phyloP scores from a whole-genome alignment of 208 protist species.

The Endotrypanum monterogeii region DNA sequence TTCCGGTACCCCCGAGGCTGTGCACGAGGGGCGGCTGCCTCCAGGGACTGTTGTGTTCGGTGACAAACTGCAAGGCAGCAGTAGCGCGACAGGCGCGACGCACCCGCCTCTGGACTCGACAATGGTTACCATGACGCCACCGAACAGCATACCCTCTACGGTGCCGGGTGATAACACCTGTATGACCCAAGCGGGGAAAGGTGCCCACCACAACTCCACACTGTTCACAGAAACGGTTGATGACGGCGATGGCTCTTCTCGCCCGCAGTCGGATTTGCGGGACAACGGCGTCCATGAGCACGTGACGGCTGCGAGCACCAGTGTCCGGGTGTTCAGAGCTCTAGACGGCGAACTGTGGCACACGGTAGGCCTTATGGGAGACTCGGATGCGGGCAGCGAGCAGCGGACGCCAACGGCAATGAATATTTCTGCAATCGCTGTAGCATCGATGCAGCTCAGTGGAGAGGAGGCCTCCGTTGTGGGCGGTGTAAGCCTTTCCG shows the following conservation, averaged over 20 bases:
- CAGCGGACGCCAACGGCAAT: not conserved
- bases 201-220: not conserved
- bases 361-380: slow-evolving; percentile 12
- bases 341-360: slow-evolving; percentile 17
- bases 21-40: not conserved
- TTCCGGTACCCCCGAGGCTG: not conserved
- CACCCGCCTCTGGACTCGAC: not conserved
- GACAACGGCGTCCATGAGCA: not conserved
- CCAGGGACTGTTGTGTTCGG: not conserved
- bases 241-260: not conserved
- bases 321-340: not conserved
- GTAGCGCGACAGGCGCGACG: not conserved
- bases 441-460: slow-evolving; percentile 2
- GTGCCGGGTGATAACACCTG: not conserved
- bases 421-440: not conserved
- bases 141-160: not conserved
- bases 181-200: not conserved
- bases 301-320: not conserved
- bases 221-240: not conserved
- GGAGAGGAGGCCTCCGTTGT: slow-evolving; percentile 1
- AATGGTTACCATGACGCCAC: not conserved
- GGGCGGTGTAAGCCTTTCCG: not conserved
- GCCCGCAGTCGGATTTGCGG: not conserved
- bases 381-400: slow-evolving; percentile 1
- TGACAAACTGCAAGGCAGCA: not conserved